Evolutionary conservation across 331 rosid species (phyloP).

Genomic region (Acacia pycnantha): DNA sequence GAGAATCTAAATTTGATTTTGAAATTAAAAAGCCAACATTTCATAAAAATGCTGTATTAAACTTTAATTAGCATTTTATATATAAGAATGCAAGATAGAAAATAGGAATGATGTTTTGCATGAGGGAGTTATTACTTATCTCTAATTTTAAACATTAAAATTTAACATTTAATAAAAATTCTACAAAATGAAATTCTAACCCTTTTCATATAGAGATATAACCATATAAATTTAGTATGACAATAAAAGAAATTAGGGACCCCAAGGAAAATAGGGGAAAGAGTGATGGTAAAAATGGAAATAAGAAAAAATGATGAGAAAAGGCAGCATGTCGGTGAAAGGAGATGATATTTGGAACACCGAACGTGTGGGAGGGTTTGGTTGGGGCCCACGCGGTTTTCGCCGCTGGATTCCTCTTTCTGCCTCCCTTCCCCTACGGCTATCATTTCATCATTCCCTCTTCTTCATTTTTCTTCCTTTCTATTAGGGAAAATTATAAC

Average conservation of each 20-base stretch:
- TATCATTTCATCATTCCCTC: background rate
- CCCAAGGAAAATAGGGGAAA: background rate
- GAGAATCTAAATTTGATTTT: background rate
- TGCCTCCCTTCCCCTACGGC: background rate
- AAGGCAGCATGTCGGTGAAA: background rate
- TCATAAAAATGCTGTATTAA: too few relatives aligned
- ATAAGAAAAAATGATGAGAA: background rate
- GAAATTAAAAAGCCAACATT: background rate
- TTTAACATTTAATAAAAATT: too few relatives aligned
- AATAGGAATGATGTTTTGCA: too few relatives aligned
- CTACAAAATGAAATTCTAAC: too few relatives aligned
- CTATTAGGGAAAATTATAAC: too few relatives aligned
- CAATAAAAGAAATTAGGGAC: too few relatives aligned
- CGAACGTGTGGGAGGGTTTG: background rate
- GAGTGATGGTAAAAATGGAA: background rate
- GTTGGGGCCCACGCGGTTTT: slow-evolving; percentile 16
- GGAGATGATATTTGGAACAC: background rate
- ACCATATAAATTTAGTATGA: too few relatives aligned
- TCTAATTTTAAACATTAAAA: too few relatives aligned
- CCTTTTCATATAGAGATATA: too few relatives aligned
- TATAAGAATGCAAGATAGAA: background rate
- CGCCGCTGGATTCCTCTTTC: background rate
- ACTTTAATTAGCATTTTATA: background rate
- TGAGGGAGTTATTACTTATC: too few relatives aligned
- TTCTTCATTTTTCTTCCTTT: background rate